Evolutionary conservation across 257 asterid genomes (phyloP).

Genomic region (Dorcoceras hygrometricum): DNA sequence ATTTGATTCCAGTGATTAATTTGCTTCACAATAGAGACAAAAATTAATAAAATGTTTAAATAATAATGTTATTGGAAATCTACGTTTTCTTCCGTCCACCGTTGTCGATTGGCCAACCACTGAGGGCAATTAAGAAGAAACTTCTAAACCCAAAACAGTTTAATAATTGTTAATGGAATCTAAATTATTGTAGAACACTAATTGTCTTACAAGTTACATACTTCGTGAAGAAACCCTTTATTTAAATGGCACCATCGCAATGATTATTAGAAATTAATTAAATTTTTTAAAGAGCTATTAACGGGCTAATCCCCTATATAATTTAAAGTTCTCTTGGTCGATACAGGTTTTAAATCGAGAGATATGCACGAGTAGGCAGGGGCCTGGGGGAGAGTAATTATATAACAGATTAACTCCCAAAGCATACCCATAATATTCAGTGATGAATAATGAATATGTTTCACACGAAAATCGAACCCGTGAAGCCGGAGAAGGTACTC

Average conservation of each 20-base stretch:
- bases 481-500: no score
- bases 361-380: no score
- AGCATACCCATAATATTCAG: no score
- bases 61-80: conserved; percentile 20
- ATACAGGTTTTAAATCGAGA: no score
- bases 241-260: conserved; percentile 16
- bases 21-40: conserved; percentile 12
- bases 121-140: conserved; percentile 18
- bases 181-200: not conserved
- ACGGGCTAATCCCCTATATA: no score
- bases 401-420: no score
- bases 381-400: no score
- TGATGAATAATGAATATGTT: no score
- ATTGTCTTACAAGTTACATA: conserved; percentile 9
- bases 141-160: conserved; percentile 26
- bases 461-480: no score
- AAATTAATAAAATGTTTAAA: conserved; percentile 17
- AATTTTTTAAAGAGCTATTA: no score
- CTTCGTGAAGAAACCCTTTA: not conserved
- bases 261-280: conserved; percentile 22
- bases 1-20: conserved; percentile 28
- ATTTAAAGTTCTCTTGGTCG: no score
- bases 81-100: conserved; percentile 29
- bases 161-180: conserved; percentile 7
- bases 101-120: conserved; percentile 33